Evolutionary conservation across 2,329 filamentous ascomycete species (phyloP), one percentile per base, ranked within the genome.

Genomic region (Sordariomycetes sp.): DNA sequence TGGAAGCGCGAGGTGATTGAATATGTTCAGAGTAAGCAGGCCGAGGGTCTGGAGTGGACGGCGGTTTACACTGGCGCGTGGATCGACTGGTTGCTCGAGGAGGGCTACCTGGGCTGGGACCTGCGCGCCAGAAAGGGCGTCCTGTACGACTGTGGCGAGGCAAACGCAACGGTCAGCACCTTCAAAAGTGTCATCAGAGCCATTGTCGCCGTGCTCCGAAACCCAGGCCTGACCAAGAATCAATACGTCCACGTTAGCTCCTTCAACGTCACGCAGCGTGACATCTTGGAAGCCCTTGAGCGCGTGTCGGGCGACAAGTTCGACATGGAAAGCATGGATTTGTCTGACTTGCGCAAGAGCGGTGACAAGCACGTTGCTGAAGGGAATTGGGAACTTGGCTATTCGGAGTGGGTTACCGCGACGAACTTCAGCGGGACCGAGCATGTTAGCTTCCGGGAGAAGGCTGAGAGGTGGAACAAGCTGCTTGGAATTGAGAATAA

Each of bases 81-180:
- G 20, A 15, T 26, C 21, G 20, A 34, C 14, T 34, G 32, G 32
- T 14, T n/a, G 10, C 6, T 16, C 12, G 8, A 15, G 3, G 8
- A 7, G 4, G 21, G 15, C 0, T 80, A 82, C 51, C 65, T 80
- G 36, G 76, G 81, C 48, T 79, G 69, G 72, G 61, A 59, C 8
- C 30, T 66, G 8, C 50, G 56, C 2, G 54, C 59, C 2, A 60
- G 56, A 21, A 34, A 21, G 24, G 54, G 59, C 1, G 56, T 45
- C 0, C 44, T 78, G 0, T 64, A 58, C 36, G 66, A 76, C 38
- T 65, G 64, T 1, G 75, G 75, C 1, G 56, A 74, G 21, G 39
- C 41, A 3, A 39, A 50, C 7, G 68, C 75, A 47, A 69, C 20
- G 11, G 15, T 18, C 5, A 27, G 11, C 4, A 10, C 5, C 16